These are phyloP conservation scores for Phragmites australis DNA, from an alignment of 176 grass and related monocot species.

Conservation along the genomic window DNA sequence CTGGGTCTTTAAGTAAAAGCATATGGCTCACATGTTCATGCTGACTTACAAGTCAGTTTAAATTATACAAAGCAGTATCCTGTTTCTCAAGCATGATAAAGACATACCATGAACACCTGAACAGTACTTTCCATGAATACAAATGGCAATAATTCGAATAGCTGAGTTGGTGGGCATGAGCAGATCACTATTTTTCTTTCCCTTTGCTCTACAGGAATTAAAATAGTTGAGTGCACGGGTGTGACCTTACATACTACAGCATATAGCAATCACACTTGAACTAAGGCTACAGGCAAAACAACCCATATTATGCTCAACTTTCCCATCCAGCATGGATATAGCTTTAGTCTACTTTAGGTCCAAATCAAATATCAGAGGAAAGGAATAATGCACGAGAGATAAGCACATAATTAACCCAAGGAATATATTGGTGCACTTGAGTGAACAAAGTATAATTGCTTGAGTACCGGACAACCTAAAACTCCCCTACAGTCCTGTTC, in stretches of 20 bases:
- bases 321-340: not conserved
- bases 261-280: not conserved
- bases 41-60: not conserved
- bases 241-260: not conserved
- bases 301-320: not conserved
- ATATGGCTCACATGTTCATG: not conserved
- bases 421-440: not conserved
- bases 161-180: not conserved
- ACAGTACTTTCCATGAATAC: not conserved
- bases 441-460: not conserved
- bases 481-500: too few relatives aligned
- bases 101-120: not conserved
- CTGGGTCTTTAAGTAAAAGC: not conserved
- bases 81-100: constrained; percentile 4
- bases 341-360: not conserved
- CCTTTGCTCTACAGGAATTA: too few relatives aligned
- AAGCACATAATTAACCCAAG: not conserved
- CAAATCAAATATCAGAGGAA: not conserved
- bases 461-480: not conserved
- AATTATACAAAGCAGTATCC: not conserved
- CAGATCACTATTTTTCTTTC: not conserved
- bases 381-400: not conserved
- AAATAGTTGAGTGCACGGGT: too few relatives aligned
- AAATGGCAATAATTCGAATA: not conserved
- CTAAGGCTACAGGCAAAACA: not conserved